Conservation (phyloP, 2,329 filamentous ascomycete genomes). For the Calonectria multiphialidica region DNA sequence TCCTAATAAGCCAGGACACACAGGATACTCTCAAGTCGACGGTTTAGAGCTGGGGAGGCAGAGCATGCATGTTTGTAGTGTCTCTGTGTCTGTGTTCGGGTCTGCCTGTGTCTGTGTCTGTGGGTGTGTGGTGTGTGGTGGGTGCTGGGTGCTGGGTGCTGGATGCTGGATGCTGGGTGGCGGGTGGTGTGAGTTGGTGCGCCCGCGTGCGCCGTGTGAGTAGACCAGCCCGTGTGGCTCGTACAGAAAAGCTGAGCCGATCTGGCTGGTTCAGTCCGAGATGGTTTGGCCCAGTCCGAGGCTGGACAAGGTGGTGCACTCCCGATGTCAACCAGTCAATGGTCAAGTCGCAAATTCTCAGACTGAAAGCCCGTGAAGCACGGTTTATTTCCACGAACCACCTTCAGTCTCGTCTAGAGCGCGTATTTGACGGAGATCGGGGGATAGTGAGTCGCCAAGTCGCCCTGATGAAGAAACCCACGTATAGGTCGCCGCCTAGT, state of each 20-base stretch:
- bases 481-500: background rate
- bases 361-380: background rate
- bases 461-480: background rate
- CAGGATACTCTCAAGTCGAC: conserved; percentile 2
- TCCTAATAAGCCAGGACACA: conserved; percentile 7
- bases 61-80: conserved; percentile 15
- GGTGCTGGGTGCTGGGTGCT: no score
- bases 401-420: background rate
- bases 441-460: background rate
- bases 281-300: conserved; percentile 4
- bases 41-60: conserved; percentile 3
- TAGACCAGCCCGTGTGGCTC: background rate
- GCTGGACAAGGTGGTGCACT: conserved; percentile 7
- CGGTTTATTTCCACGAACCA: background rate
- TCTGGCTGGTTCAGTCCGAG: conserved; percentile 6
- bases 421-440: background rate
- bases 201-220: conserved; percentile 6
- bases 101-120: background rate
- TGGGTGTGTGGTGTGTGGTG: conserved; percentile 3
- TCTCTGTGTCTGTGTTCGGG: background rate
- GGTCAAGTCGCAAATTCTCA: conserved; percentile 2
- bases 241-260: conserved; percentile 3
- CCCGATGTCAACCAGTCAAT: conserved; percentile 1
- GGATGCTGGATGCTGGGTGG: no score
- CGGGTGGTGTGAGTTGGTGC: conserved; percentile 5